Evolutionary conservation across 257 asterid species (phyloP).

Genomic region (Nicotiana obtusifolia): DNA sequence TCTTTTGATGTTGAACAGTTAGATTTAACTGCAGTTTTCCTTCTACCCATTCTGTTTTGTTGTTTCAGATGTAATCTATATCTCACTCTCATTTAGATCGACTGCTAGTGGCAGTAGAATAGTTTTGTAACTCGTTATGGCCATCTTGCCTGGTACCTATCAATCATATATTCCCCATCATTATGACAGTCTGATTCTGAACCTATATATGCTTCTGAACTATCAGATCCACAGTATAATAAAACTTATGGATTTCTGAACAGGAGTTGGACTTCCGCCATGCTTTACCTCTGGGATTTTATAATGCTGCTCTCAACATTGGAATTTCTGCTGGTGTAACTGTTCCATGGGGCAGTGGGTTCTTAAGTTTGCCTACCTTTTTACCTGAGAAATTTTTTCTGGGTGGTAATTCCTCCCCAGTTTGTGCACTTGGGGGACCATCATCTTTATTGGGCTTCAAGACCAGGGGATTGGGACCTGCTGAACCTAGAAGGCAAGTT

Average conservation of each 20-base stretch:
- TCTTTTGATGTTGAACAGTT: background rate
- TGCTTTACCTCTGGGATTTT: constrained; percentile 85
- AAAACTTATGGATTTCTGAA: constrained; percentile 11
- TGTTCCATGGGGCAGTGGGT: constrained; percentile 85
- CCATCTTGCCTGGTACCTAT: background rate
- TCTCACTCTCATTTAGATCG: background rate
- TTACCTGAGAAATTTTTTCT: constrained; percentile 83
- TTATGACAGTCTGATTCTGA: background rate
- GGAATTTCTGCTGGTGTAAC: constrained; percentile 74
- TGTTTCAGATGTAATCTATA: background rate
- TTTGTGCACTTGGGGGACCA: constrained; percentile 81
- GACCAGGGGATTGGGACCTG: constrained; percentile 87
- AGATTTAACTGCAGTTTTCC: background rate
- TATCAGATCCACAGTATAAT: background rate
- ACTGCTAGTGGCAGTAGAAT: background rate
- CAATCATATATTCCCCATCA: background rate
- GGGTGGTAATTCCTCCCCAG: constrained; percentile 84
- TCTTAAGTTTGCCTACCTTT: constrained; percentile 45
- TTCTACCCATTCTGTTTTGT: background rate
- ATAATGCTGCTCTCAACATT: constrained; percentile 61
- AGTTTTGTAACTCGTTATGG: background rate
- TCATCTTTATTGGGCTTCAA: constrained; percentile 85
- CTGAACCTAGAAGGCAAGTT: constrained; percentile 63
- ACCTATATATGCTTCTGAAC: constrained; percentile 13
- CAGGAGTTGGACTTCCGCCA: constrained; percentile 91